Evolutionary conservation across 805 yeast genomes (phyloP).

Genomic region (Candida tibetensis): DNA sequence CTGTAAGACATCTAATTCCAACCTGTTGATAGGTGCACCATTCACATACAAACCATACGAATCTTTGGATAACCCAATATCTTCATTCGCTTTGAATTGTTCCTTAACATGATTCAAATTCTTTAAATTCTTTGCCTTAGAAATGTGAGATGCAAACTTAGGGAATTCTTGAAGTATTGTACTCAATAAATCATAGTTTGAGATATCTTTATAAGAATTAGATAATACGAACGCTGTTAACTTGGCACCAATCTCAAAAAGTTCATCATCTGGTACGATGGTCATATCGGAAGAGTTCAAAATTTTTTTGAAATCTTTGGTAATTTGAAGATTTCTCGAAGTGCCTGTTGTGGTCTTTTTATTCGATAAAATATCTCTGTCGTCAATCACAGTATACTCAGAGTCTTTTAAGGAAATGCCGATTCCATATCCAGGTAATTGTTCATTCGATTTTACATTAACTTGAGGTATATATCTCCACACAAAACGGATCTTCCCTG

Average conservation of each 20-base stretch:
- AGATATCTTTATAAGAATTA: conserved; percentile 14
- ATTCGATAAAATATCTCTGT: conserved; percentile 40
- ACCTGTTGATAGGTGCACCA: conserved; percentile 58
- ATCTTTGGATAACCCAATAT: conserved; percentile 37
- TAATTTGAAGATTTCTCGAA: conserved; percentile 14
- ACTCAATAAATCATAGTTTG: conserved; percentile 36
- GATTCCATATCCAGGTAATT: conserved; percentile 62
- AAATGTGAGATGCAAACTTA: conserved; percentile 41
- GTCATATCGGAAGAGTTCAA: conserved; percentile 20
- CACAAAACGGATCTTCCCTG: conserved; percentile 67
- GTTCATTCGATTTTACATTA: conserved; percentile 4
- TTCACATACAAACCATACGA: conserved; percentile 60
- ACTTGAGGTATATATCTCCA: conserved; percentile 64
- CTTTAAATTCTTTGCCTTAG: conserved; percentile 13
- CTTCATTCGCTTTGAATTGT: conserved; percentile 28
- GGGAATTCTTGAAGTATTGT: conserved; percentile 54
- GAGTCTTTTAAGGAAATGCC: conserved; percentile 63
- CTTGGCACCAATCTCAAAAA: conserved; percentile 39
- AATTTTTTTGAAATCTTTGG: conserved; percentile 17
- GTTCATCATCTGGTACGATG: conserved; percentile 26
- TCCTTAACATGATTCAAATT: conserved; percentile 21
- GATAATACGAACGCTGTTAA: conserved; percentile 38
- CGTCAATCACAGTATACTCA: conserved; percentile 65
- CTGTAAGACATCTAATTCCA: conserved; percentile 42
- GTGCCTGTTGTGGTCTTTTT: conserved; percentile 24